Conservation (phyloP, 371 early-diverging fungal genomes). For the Rhizopus arrhizus region DNA sequence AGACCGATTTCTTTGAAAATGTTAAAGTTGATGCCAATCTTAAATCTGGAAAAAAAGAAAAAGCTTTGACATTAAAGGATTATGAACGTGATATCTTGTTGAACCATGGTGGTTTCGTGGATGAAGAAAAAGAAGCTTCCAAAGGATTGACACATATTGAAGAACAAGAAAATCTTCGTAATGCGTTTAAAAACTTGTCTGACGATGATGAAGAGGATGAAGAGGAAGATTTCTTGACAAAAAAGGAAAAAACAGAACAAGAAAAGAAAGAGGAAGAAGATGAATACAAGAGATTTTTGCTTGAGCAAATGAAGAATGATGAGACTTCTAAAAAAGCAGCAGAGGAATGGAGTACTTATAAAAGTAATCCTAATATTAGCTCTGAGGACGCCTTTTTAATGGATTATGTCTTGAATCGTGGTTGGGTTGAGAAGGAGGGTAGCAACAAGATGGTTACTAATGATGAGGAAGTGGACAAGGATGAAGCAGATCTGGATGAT, state of each 20-base stretch:
- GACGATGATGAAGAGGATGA: constrained; percentile 53
- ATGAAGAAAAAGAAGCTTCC: constrained; percentile 55
- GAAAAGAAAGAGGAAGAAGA: constrained; percentile 76
- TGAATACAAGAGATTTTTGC: constrained; percentile 81
- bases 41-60: constrained; percentile 59
- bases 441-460: constrained; percentile 45
- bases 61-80: constrained; percentile 73
- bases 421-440: constrained; percentile 88
- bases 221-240: constrained; percentile 71
- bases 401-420: constrained; percentile 89
- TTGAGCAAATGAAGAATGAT: constrained; percentile 73
- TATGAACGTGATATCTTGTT: constrained; percentile 77
- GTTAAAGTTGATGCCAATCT: constrained; percentile 52
- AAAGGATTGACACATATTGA: constrained; percentile 66
- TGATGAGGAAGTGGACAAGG: constrained; percentile 53
- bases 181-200: constrained; percentile 64
- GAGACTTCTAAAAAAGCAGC: constrained; percentile 56
- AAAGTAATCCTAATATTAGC: constrained; percentile 54
- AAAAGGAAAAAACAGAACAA: constrained; percentile 70
- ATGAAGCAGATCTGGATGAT: constrained; percentile 70
- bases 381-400: constrained; percentile 87
- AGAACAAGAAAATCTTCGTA: constrained; percentile 83
- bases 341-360: constrained; percentile 65
- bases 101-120: constrained; percentile 69
- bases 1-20: constrained; percentile 69